phyloP scores from a whole-genome alignment of 306 rosid species.

The Hippophae rhamnoides region DNA sequence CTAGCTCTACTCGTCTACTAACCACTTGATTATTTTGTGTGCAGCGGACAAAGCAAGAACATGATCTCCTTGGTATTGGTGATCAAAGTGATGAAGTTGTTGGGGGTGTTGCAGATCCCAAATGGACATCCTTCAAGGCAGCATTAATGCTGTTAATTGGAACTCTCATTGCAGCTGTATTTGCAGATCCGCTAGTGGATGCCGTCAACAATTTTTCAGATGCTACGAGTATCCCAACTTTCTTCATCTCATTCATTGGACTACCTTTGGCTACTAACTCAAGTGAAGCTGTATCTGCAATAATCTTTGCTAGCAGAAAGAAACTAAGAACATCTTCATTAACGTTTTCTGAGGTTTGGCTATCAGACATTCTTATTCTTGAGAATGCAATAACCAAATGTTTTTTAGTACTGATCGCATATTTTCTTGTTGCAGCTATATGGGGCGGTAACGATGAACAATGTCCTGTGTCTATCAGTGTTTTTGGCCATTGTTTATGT shows the following conservation, averaged over 20 bases:
- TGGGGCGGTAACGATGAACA: constrained; percentile 90
- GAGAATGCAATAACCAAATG: too few species aligned
- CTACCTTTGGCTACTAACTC: constrained; percentile 89
- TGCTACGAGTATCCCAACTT: constrained; percentile 85
- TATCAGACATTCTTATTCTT: neutral
- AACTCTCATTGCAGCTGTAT: constrained; percentile 62
- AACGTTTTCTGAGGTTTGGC: constrained; percentile 89
- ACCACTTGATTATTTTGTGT: constrained; percentile 8
- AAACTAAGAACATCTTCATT: constrained; percentile 72
- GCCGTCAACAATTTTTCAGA: constrained; percentile 76
- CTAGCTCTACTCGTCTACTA: neutral
- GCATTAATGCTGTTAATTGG: constrained; percentile 52
- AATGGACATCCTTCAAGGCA: constrained; percentile 48
- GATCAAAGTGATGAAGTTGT: constrained; percentile 33
- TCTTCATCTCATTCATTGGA: constrained; percentile 81
- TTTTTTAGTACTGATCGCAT: too few species aligned
- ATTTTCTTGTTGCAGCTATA: constrained; percentile 49
- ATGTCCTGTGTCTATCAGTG: constrained; percentile 82
- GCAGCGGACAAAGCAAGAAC: constrained; percentile 74
- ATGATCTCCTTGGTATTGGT: constrained; percentile 49
- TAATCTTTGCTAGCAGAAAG: constrained; percentile 79
- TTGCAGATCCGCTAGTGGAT: constrained; percentile 92
- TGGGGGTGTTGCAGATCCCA: constrained; percentile 32
- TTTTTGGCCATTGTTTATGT: constrained; percentile 76
- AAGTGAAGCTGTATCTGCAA: constrained; percentile 85